Evolutionary conservation across 225 moss, liverwort and hornwort genomes (phyloP).

Genomic region (Sphagnum contortum): DNA sequence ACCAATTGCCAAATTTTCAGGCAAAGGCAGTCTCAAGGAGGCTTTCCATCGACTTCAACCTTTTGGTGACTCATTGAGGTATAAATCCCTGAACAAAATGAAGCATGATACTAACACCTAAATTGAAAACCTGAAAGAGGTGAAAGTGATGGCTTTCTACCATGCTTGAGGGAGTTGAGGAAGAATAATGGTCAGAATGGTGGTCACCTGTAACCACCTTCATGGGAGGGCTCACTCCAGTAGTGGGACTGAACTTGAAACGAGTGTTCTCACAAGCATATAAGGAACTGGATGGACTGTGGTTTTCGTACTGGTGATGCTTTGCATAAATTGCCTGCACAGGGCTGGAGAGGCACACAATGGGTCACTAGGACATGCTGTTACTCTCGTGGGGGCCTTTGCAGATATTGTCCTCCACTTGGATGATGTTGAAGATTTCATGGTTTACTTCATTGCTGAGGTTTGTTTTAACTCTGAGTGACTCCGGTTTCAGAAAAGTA

Average conservation of each 20-base stretch:
- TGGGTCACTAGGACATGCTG: slow-evolving; percentile 74
- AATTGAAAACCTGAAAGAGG: no score
- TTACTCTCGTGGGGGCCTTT: slow-evolving; percentile 82
- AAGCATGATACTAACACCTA: no score
- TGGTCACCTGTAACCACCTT: no score
- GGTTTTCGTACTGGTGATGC: no score
- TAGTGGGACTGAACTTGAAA: no score
- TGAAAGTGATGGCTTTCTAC: no score
- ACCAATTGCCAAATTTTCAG: slow-evolving; percentile 78
- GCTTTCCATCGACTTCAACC: slow-evolving; percentile 83
- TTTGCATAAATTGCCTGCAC: neutral
- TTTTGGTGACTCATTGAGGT: slow-evolving; percentile 72
- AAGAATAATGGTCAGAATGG: no score
- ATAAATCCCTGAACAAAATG: neutral
- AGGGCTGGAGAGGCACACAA: slow-evolving; percentile 67
- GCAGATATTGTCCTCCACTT: slow-evolving; percentile 79
- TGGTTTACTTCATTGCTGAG: slow-evolving; percentile 92
- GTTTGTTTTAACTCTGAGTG: slow-evolving; percentile 12
- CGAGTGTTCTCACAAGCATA: no score
- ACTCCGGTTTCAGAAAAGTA: no score
- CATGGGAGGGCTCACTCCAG: no score
- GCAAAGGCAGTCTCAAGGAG: slow-evolving; percentile 68
- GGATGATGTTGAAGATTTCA: slow-evolving; percentile 73
- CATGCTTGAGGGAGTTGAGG: no score
- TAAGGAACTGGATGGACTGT: no score